A percentile compares a stretch with the other conserved stretches of the same genome.
Evolutionary conservation across 2,329 filamentous ascomycete genomes (phyloP).

Genomic region (Akanthomyces dipterigenus): DNA sequence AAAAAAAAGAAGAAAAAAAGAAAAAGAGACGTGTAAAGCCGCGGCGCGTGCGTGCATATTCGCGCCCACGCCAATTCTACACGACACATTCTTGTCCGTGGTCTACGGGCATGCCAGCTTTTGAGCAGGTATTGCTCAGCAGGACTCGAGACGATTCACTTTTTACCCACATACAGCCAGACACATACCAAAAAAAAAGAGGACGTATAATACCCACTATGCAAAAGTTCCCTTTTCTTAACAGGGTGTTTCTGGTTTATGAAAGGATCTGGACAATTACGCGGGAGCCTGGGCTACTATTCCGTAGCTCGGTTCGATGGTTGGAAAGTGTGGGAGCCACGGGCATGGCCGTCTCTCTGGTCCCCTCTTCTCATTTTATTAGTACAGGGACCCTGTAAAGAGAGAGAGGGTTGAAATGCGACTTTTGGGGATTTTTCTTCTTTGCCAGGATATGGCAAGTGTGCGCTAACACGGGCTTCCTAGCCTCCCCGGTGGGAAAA

Average conservation of each 20-base stretch:
- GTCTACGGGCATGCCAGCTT: conserved; percentile 5
- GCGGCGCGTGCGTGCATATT: conserved; percentile 6
- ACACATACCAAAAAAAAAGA: no score
- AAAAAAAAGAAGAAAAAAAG: neutral
- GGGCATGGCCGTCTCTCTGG: neutral
- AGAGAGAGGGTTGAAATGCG: no score
- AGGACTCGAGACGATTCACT: neutral
- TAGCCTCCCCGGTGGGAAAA: conserved; percentile 9
- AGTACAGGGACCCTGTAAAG: neutral
- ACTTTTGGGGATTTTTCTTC: neutral
- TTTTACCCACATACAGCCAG: neutral
- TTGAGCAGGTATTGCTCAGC: neutral
- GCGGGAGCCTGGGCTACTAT: conserved; percentile 1
- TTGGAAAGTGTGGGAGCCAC: neutral
- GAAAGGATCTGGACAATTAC: neutral
- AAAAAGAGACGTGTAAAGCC: neutral
- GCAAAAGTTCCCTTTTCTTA: neutral
- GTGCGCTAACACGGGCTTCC: conserved; percentile 8
- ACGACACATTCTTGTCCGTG: conserved; percentile 3
- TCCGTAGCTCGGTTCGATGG: neutral
- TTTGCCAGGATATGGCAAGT: neutral
- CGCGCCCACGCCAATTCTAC: neutral
- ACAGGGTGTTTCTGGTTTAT: neutral
- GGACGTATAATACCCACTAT: no score
- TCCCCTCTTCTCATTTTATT: conserved; percentile 1